These are phyloP conservation scores for Fusarium incarnatum DNA, from an alignment of 2,329 filamentous ascomycete genomes.

Conservation along the genomic window DNA sequence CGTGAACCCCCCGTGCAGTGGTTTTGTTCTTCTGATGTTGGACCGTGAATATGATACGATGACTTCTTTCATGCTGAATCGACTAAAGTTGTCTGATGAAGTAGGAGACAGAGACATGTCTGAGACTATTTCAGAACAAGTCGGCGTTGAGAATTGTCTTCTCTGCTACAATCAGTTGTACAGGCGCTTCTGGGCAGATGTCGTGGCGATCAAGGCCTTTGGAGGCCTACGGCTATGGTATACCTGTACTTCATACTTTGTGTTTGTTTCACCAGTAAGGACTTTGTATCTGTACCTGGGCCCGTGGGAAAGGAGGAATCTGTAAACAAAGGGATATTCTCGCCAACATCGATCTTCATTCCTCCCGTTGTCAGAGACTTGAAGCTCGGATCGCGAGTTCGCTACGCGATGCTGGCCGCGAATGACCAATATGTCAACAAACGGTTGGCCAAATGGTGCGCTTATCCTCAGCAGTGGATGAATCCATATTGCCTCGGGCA, in stretches of 20 bases:
- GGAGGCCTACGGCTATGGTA: slow-evolving; percentile 31
- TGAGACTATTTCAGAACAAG: slow-evolving; percentile 25
- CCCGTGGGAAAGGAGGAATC: background rate
- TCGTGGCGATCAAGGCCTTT: slow-evolving; percentile 19
- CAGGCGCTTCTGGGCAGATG: slow-evolving; percentile 16
- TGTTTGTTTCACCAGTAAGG: slow-evolving; percentile 36
- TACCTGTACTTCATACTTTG: slow-evolving; percentile 29
- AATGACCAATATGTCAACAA: background rate
- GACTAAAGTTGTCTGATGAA: slow-evolving; percentile 6
- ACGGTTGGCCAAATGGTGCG: background rate
- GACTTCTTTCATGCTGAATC: background rate
- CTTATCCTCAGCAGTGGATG: background rate
- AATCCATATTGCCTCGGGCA: background rate
- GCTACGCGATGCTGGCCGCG: background rate
- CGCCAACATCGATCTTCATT: background rate
- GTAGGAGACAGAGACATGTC: slow-evolving; percentile 24
- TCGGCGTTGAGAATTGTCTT: slow-evolving; percentile 5
- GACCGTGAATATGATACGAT: background rate
- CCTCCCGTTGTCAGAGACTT: background rate
- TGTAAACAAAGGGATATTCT: slow-evolving; percentile 7
- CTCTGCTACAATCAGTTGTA: slow-evolving; percentile 11
- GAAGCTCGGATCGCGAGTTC: background rate
- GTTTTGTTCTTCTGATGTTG: slow-evolving; percentile 19
- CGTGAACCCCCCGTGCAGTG: slow-evolving; percentile 22
- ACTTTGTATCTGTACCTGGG: slow-evolving; percentile 23